Evolutionary conservation across 208 protist genomes (phyloP).

Genomic region (Leishmania gerbilli): DNA sequence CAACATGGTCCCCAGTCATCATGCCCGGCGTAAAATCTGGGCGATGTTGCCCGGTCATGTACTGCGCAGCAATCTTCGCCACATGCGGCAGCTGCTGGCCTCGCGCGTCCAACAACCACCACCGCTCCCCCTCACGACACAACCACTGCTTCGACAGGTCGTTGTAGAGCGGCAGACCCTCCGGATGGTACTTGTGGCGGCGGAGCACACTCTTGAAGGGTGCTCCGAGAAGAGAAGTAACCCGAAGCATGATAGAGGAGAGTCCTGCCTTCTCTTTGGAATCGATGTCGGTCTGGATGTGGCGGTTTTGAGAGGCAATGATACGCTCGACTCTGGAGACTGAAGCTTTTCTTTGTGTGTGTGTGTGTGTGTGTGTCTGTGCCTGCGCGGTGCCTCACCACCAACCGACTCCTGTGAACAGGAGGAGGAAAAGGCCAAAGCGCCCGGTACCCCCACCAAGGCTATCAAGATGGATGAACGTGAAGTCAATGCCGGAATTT

Average conservation of each 20-base stretch:
- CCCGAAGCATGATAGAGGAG: constrained; percentile 50
- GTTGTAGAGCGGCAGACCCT: constrained; percentile 90
- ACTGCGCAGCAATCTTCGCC: constrained; percentile 80
- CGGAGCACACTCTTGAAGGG: constrained; percentile 92
- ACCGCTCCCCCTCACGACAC: constrained; percentile 87
- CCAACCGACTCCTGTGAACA: neutral
- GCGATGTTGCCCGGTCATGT: constrained; percentile 91
- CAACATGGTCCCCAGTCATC: constrained; percentile 89
- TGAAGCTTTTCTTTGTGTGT: neutral
- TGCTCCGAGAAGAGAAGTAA: constrained; percentile 31
- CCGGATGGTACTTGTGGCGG: constrained; percentile 88
- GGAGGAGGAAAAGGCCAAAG: neutral
- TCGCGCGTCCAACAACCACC: constrained; percentile 90
- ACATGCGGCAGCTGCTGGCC: constrained; percentile 89
- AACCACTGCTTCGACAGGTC: constrained; percentile 92
- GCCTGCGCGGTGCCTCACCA: neutral
- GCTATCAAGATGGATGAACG: neutral
- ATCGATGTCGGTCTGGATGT: neutral
- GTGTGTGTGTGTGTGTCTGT: neutral
- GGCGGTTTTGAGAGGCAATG: neutral
- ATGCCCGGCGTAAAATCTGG: constrained; percentile 91
- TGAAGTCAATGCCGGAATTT: neutral
- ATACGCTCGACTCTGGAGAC: neutral
- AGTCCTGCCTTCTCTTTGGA: neutral
- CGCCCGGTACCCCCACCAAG: neutral